Percentiles rank a stretch among this genome's conserved stretches.
These are phyloP conservation scores for Daldinia loculata DNA, from an alignment of 495 filamentous ascomycete species.

Conservation along the genomic window DNA sequence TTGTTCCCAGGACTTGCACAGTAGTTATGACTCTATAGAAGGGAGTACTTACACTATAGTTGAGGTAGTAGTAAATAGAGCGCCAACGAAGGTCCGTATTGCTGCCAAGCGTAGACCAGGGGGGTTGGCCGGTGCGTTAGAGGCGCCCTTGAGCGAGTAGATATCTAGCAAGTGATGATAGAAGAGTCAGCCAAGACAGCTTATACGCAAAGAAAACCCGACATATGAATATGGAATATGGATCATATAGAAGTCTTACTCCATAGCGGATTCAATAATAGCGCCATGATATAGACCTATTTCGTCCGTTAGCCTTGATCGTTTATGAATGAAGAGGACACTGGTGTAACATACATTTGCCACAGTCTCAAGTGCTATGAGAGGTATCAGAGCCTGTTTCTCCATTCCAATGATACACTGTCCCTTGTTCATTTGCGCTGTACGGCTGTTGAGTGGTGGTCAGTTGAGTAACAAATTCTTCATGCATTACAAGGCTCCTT, in stretches of 20 bases:
- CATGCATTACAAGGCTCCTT: background rate
- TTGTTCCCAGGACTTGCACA: background rate
- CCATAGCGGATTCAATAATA: conserved; percentile 59
- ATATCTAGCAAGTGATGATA: conserved; percentile 40
- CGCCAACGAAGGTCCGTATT: conserved; percentile 59
- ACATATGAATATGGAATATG: background rate
- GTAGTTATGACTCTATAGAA: background rate
- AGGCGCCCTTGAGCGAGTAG: conserved; percentile 52
- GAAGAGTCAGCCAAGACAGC: background rate
- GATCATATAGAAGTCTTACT: conserved; percentile 41
- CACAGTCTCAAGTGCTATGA: conserved; percentile 59
- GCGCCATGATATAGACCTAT: conserved; percentile 61
- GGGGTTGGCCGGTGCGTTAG: conserved; percentile 46
- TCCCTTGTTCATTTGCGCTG: conserved; percentile 55
- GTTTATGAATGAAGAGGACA: background rate
- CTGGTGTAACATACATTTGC: conserved; percentile 53
- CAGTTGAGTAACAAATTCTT: background rate
- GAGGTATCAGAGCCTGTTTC: conserved; percentile 57
- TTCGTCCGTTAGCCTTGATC: conserved; percentile 12
- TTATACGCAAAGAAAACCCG: background rate
- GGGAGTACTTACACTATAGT: conserved; percentile 54
- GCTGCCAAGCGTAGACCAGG: conserved; percentile 51
- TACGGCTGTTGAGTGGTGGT: conserved; percentile 49
- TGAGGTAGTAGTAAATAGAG: conserved; percentile 56
- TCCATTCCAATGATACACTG: conserved; percentile 64